phyloP scores from a whole-genome alignment of 352 stramenopile species.

The Blastocystis sp. region DNA sequence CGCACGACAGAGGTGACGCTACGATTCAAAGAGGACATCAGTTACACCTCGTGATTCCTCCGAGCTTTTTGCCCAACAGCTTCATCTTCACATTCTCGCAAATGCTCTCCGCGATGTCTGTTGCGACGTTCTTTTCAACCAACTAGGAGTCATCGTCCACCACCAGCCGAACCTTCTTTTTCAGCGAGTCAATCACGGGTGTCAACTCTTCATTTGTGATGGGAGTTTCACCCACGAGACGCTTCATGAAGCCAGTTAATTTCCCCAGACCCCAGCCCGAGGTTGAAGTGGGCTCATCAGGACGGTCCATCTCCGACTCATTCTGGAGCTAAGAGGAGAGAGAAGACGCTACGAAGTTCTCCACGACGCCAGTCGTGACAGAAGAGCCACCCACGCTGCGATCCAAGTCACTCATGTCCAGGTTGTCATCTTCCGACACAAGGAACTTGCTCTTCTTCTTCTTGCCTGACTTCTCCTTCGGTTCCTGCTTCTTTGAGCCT shows the following conservation, averaged over 20 bases:
- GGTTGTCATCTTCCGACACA: conserved; percentile 30
- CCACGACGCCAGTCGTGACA: background rate
- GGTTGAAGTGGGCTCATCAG: background rate
- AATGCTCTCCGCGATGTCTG: conserved; percentile 86
- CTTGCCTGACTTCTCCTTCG: conserved; percentile 8
- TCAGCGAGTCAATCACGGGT: conserved; percentile 83
- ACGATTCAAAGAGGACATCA: conserved; percentile 52
- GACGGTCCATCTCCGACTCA: conserved; percentile 51
- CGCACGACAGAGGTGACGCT: conserved; percentile 82
- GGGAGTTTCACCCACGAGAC: conserved; percentile 82
- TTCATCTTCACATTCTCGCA: conserved; percentile 86
- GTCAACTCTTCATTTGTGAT: conserved; percentile 85
- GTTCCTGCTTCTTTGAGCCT: conserved; percentile 22
- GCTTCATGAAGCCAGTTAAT: conserved; percentile 76
- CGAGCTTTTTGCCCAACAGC: conserved; percentile 86
- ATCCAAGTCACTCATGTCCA: conserved; percentile 47
- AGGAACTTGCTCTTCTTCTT: conserved; percentile 63
- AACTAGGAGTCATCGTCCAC: conserved; percentile 68
- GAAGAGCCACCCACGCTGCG: background rate
- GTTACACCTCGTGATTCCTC: conserved; percentile 76
- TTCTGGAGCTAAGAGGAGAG: background rate
- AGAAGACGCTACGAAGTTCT: conserved; percentile 28
- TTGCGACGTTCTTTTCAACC: conserved; percentile 92
- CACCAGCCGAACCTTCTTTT: conserved; percentile 73
- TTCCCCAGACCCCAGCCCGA: conserved; percentile 40